Base-by-base conservation (phyloP, 345 rosid species). In the Eucalyptus lansdowneana region DNA sequence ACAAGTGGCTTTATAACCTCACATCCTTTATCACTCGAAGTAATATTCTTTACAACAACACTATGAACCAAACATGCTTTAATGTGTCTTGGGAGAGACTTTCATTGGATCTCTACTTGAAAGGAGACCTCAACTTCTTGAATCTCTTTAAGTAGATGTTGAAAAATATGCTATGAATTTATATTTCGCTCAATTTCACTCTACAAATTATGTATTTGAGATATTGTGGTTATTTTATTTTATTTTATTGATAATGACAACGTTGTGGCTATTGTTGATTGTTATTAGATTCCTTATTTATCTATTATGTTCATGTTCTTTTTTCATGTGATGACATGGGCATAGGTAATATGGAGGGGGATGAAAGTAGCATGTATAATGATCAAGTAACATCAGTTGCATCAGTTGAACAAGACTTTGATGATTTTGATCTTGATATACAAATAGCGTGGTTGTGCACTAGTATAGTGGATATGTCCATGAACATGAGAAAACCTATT, bases 391-490 rank as follows among this genome's bases (percentile, higher is more conserved):
- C n/a, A 60, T 60, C 0, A 27, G 14, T 60, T 60, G 67, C 8
- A 60, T 60, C 0, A 12, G 4, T 60, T 60, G 31, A 60, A 60
- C 7, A 6, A 60, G 15, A 60, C 15, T 27, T 60, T 60, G 31
- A 25, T 60, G 67, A 27, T 60, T 60, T 27, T 2, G 15, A 60
- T 60, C 2, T 60, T 1, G 14, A 60, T 60, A 25, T 27, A 2
- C 4, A 11, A 27, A 12, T 60, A 24, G 7, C 14, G 5, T 60
- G 31, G 31, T 60, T 60, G n/a, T 60, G 31, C 69, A 60, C n/a
- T 27, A 12, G 15, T 60, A 27, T 0, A 11, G 0, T 27, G 8
- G 15, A 12, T 60, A 60, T 11, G n/a, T 60, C 31, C 6, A 60
- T 60, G 67, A 4, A 60, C 67, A 60, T 5, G 8, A 6, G 69